Evolutionary conservation across 306 rosid genomes (phyloP), one percentile per base, ranked within the genome.

Genomic region (Prunus fruticosa): DNA sequence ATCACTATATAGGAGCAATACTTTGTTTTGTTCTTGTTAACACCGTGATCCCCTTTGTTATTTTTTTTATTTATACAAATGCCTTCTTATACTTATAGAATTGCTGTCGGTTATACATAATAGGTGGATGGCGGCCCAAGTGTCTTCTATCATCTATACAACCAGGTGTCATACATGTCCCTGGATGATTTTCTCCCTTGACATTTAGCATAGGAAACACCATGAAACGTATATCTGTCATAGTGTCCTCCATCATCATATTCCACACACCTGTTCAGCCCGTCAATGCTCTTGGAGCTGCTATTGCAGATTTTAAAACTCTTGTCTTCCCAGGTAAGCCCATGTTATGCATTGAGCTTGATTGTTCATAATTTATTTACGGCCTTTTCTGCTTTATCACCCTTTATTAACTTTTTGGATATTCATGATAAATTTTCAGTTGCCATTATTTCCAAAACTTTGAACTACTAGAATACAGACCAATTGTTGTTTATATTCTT

Each of bases 91-190:
- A 62, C 74, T 71, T 52, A 41, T 38, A n/a, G 10, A 76, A 68
- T 25, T 70, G 49, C 70, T 53, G 57, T 45, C 75, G 69, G 71
- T 72, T 79, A 72, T 65, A 28, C 61, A 32, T 73, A 14, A 76
- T 78, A 95, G 98, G 98, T 92, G 98, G 98, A 79, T 95, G 68
- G 98, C 91, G 0, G 97, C 97, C 32, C 98, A 95, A 95, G 98
- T 68, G 85, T 95, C 74, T 95, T 95, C 88, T 92, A 95, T 77
- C 98, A 95, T 84, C 90, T 95, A 38, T 95, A 95, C 86, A 95
- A 95, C 83, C 98, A 92, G 69, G 98, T 95, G 28, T 95, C 98
- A 43, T 95, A 95, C 88, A 95, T 95, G 98, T 95, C 98, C 65
- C 82, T 95, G 79, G 98, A 95, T 11, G 84, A 95, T 90, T 95